Conservation (phyloP, 768 basidiomycete genomes). For the Pleurotus salmoneostramineus region DNA sequence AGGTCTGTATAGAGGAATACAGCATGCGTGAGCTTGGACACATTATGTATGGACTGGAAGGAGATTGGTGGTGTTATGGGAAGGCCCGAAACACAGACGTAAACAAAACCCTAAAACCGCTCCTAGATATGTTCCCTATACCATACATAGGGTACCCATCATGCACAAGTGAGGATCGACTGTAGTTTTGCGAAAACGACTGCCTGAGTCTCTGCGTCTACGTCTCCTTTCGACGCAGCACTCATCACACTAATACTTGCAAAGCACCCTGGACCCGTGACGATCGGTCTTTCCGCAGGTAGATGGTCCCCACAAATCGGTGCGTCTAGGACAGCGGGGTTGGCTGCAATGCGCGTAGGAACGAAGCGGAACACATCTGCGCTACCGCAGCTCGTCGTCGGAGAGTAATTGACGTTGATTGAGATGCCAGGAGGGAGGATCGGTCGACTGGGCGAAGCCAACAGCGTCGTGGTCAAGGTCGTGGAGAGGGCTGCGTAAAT, state of each 20-base stretch:
- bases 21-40: too few species aligned
- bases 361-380: constrained; percentile 24
- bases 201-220: constrained; percentile 22
- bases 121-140: not conserved
- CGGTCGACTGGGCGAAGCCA: constrained; percentile 14
- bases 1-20: too few species aligned
- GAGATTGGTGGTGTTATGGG: too few species aligned
- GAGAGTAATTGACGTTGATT: constrained; percentile 32
- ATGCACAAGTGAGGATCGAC: constrained; percentile 14
- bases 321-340: constrained; percentile 22
- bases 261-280: constrained; percentile 21
- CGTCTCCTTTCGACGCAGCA: constrained; percentile 26
- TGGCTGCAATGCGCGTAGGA: constrained; percentile 22
- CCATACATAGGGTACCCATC: not conserved
- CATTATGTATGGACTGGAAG: too few species aligned
- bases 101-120: too few species aligned
- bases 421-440: constrained; percentile 25
- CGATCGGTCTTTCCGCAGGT: constrained; percentile 22
- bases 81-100: too few species aligned
- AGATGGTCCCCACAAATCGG: constrained; percentile 26
- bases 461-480: constrained; percentile 14
- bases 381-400: constrained; percentile 20
- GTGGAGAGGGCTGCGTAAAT: constrained; percentile 16
- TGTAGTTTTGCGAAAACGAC: constrained; percentile 18
- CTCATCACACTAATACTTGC: constrained; percentile 25